A percentile compares a stretch with the other conserved stretches of the same genome.
Evolutionary conservation across 305 asterid genomes (phyloP).

Genomic region (Fraxinus platypoda): DNA sequence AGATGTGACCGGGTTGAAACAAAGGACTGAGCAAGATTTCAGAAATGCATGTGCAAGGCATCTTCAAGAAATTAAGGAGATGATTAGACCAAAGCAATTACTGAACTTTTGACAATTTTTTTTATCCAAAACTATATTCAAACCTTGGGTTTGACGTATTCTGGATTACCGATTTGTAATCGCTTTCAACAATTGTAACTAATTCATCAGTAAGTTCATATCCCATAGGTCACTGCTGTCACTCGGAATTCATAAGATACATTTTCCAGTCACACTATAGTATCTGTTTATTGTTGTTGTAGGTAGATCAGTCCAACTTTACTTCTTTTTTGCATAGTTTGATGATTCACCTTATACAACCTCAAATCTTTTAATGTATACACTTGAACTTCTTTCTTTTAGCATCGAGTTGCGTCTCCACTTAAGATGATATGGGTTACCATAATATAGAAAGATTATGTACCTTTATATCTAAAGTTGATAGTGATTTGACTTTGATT

Average conservation of each 20-base stretch:
- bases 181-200: neutral
- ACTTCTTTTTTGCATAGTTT: conserved; percentile 16
- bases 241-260: conserved; percentile 1
- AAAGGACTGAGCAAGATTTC: neutral
- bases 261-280: neutral
- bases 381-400: conserved; percentile 15
- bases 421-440: conserved; percentile 38
- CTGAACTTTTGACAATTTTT: neutral
- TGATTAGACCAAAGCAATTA: neutral
- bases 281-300: neutral
- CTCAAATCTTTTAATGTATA: conserved; percentile 14
- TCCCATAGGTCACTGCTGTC: neutral
- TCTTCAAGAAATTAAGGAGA: neutral
- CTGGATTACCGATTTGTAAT: neutral
- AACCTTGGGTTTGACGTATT: neutral
- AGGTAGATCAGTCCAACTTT: conserved; percentile 25
- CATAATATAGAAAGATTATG: conserved; percentile 40
- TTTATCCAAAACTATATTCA: neutral
- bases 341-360: conserved; percentile 16
- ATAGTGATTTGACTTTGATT: conserved; percentile 35
- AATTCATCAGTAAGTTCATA: neutral
- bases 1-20: neutral
- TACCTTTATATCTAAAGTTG: conserved; percentile 40
- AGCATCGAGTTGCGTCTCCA: conserved; percentile 37
- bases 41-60: neutral